phyloP scores from a whole-genome alignment of 345 rosid species.

The Euphorbia peplus region DNA sequence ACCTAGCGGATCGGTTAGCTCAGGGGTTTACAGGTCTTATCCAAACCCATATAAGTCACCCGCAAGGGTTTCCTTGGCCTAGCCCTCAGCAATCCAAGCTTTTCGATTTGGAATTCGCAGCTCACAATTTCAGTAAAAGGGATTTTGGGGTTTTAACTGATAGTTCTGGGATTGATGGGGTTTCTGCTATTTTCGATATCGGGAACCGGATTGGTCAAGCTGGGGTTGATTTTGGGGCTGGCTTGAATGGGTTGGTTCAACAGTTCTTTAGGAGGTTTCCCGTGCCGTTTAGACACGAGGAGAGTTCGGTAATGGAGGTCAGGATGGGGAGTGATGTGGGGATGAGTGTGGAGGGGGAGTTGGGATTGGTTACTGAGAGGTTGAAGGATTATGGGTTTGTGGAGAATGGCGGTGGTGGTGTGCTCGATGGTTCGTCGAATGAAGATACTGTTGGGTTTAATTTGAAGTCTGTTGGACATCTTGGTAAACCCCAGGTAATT shows the following conservation, averaged over 20 bases:
- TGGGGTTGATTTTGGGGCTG: slow-evolving; percentile 79
- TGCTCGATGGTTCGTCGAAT: slow-evolving; percentile 34
- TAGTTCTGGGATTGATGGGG: slow-evolving; percentile 51
- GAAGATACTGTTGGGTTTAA: slow-evolving; percentile 54
- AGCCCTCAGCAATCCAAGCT: slow-evolving; percentile 52
- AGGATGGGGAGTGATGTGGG: slow-evolving; percentile 30
- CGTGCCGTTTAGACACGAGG: slow-evolving; percentile 60
- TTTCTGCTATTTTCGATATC: slow-evolving; percentile 64
- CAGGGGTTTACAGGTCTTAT: slow-evolving; percentile 86
- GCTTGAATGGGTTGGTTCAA: slow-evolving; percentile 67
- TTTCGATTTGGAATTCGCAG: slow-evolving; percentile 68
- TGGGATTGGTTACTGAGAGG: slow-evolving; percentile 41
- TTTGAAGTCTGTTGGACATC: slow-evolving; percentile 47
- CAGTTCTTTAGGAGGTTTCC: slow-evolving; percentile 77
- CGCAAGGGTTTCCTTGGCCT: slow-evolving; percentile 73
- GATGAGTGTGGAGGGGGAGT: slow-evolving; percentile 31
- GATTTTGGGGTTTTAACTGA: slow-evolving; percentile 44
- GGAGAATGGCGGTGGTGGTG: slow-evolving; percentile 29
- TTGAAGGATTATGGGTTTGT: slow-evolving; percentile 40
- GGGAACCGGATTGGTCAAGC: slow-evolving; percentile 87
- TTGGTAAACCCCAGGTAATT: slow-evolving; percentile 67
- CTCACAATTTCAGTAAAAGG: slow-evolving; percentile 38
- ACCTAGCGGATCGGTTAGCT: slow-evolving; percentile 80
- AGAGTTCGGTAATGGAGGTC: slow-evolving; percentile 26
- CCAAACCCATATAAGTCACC: slow-evolving; percentile 56